These are phyloP conservation scores for Annona squamosa DNA, from an alignment of 164 flowering plant species.

Conservation along the genomic window DNA sequence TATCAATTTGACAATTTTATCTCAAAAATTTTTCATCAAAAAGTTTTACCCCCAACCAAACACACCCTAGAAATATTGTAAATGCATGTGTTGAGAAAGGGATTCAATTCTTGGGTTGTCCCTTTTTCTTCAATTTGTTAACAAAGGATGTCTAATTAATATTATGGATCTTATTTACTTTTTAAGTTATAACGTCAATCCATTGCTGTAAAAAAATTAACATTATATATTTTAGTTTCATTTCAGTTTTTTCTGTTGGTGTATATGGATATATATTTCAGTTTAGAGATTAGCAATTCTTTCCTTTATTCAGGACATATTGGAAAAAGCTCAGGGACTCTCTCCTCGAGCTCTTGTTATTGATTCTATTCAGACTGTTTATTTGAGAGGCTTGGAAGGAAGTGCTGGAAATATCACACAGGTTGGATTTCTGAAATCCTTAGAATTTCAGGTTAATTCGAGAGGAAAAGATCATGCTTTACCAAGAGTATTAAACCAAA, in stretches of 20 bases:
- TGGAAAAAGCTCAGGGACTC: slow-evolving; percentile 48
- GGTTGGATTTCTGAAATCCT: slow-evolving; percentile 33
- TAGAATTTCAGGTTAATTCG: not conserved
- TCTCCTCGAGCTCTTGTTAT: slow-evolving; percentile 71
- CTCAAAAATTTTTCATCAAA: no score
- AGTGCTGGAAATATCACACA: slow-evolving; percentile 74
- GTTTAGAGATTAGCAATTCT: not conserved
- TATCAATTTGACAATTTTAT: no score
- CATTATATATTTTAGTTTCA: not conserved
- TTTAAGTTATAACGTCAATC: no score
- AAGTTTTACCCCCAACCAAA: no score
- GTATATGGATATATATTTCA: not conserved
- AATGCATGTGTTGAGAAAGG: no score
- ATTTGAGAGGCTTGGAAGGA: slow-evolving; percentile 67
- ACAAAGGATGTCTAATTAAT: no score
- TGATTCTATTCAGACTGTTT: slow-evolving; percentile 97
- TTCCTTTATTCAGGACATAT: slow-evolving; percentile 55
- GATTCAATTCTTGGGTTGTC: no score
- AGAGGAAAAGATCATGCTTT: not conserved
- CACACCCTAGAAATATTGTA: no score
- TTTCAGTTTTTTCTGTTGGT: not conserved
- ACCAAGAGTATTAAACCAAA: not conserved
- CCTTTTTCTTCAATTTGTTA: no score
- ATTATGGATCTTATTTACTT: no score
- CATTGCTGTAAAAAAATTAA: no score